phyloP scores from a whole-genome alignment of 225 moss, liverwort and hornwort genomes.

The Physcomitrium patens region DNA sequence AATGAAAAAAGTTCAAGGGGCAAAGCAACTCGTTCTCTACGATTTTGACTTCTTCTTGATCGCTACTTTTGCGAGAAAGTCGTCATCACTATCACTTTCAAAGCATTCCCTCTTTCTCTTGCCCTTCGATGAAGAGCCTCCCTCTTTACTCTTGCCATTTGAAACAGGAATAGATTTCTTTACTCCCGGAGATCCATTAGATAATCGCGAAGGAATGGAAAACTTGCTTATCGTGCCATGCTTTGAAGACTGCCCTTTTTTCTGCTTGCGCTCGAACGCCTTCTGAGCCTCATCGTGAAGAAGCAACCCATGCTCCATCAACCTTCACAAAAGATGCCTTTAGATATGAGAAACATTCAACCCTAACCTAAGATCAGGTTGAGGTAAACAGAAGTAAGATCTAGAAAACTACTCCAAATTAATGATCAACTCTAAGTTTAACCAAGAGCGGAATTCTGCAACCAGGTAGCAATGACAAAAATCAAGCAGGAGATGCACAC shows the following conservation, averaged over 20 bases:
- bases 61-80: conserved; percentile 36
- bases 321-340: conserved; percentile 39
- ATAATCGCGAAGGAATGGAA: conserved; percentile 38
- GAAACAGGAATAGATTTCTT: conserved; percentile 45
- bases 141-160: conserved; percentile 55
- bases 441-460: too few species aligned
- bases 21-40: conserved; percentile 20
- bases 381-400: background rate
- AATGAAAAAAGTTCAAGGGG: background rate
- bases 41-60: conserved; percentile 34
- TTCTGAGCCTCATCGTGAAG: conserved; percentile 44
- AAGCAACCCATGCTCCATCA: conserved; percentile 68
- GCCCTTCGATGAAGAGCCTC: conserved; percentile 27
- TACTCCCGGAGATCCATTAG: conserved; percentile 40
- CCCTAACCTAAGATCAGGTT: background rate
- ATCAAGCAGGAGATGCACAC: too few species aligned
- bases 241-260: conserved; percentile 40
- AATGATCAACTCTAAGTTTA: too few species aligned
- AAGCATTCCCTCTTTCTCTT: conserved; percentile 37
- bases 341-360: conserved; percentile 3
- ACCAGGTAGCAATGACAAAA: too few species aligned
- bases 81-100: conserved; percentile 51
- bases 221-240: conserved; percentile 43
- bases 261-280: conserved; percentile 60
- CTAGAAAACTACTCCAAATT: background rate